Evolutionary conservation across 2,329 filamentous ascomycete genomes (phyloP), one percentile per base, ranked within the genome.

Genomic region (Fusarium newnesense): DNA sequence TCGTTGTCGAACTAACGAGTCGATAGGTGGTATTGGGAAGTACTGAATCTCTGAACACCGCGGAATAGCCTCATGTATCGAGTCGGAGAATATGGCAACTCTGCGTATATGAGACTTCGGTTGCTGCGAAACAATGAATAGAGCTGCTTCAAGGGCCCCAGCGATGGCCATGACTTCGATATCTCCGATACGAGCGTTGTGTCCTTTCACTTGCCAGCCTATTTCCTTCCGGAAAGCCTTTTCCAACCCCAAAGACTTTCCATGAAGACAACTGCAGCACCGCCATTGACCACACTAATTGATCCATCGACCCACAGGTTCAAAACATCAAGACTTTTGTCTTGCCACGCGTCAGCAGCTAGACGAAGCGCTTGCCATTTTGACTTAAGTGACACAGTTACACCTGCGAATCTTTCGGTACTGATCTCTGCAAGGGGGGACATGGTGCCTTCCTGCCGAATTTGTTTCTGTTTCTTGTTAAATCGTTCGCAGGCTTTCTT

Each of bases 31-130:
- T 26, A 26, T 34, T 15, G 52, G 60, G n/a, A 58, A 34, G 16
- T 42, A 26, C 18, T 12, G 5, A 40, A 19, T 64, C 15, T 18
- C 28, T 7, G 32, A 43, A 21, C 60, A 64, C 21, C 44, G 42
- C 15, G 15, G 10, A 28, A 64, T 44, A 34, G 64, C 64, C 13
- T 67, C 46, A 15, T 9, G 37, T 10, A 15, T 7, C 13, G 50
- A 67, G 42, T 59, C 52, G 9, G 52, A 44, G 26, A 64, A 64
- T 32, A 64, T 58, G 11, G n/a, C 21, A 12, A 67, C 60, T 36
- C 32, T 52, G 9, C 47, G 37, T 43, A 58, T 36, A 11, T 7
- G n/a, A 19, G 32, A 21, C 24, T 12, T 44, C 24, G 24, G 9
- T n/a, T 39, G 37, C 15, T 26, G 24, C 21, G 30, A 40, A 28